A percentile compares a stretch with the other conserved stretches of the same genome.
Evolutionary conservation across 768 basidiomycete species (phyloP).

Genomic region (Suillus cothurnatus): DNA sequence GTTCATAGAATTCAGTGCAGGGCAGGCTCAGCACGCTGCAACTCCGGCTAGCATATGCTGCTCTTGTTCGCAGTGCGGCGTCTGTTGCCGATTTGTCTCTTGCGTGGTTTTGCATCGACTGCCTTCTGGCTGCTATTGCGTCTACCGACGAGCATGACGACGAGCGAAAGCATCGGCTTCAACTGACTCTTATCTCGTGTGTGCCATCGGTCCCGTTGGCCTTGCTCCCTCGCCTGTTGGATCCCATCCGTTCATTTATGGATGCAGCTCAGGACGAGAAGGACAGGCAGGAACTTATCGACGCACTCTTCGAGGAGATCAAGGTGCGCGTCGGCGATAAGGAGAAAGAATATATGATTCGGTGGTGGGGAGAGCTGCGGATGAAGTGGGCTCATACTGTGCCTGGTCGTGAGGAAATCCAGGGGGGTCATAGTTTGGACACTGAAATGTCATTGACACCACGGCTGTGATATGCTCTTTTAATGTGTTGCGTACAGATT

Average conservation of each 20-base stretch:
- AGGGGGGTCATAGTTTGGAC: background rate
- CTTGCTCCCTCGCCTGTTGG: constrained; percentile 58
- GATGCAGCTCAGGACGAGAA: constrained; percentile 30
- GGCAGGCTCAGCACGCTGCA: constrained; percentile 64
- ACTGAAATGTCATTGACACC: background rate
- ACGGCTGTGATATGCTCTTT: background rate
- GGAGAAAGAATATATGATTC: constrained; percentile 66
- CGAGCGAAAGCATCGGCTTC: constrained; percentile 53
- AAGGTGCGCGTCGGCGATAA: constrained; percentile 64
- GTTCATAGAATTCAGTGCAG: constrained; percentile 60
- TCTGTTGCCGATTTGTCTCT: constrained; percentile 46
- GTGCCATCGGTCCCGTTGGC: constrained; percentile 61
- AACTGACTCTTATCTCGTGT: constrained; percentile 63
- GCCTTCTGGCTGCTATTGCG: constrained; percentile 46
- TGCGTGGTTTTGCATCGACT: constrained; percentile 70
- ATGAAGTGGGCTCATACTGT: constrained; percentile 22
- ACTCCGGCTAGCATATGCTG: constrained; percentile 73
- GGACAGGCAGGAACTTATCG: constrained; percentile 47
- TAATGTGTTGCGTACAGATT: background rate
- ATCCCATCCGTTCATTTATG: constrained; percentile 44
- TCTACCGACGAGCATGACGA: constrained; percentile 12
- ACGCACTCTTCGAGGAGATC: constrained; percentile 65
- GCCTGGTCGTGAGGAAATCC: background rate
- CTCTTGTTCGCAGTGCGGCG: constrained; percentile 63
- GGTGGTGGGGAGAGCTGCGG: constrained; percentile 69